These are phyloP conservation scores for Sonneratia alba DNA, from an alignment of 345 rosid genomes.

Conservation along the genomic window DNA sequence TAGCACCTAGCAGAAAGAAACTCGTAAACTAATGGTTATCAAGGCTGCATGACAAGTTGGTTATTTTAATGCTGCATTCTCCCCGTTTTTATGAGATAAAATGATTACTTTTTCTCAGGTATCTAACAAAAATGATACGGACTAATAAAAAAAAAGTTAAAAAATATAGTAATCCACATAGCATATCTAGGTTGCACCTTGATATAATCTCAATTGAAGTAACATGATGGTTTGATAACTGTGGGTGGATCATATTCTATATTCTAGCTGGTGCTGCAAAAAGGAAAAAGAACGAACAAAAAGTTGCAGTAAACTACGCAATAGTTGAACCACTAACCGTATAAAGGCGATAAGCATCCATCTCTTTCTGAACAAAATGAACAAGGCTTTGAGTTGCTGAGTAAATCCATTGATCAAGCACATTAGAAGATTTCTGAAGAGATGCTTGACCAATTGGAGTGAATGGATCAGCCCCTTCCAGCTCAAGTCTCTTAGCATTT, in stretches of 20 bases:
- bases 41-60: neutral
- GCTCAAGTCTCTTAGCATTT: slow-evolving; percentile 92
- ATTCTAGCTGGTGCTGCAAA: neutral
- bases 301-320: neutral
- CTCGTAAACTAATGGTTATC: neutral
- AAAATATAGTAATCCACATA: neutral
- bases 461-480: slow-evolving; percentile 70
- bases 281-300: neutral
- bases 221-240: neutral
- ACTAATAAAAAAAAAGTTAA: neutral
- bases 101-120: neutral
- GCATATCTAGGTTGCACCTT: neutral
- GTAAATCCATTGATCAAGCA: slow-evolving; percentile 96
- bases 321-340: slow-evolving; percentile 42
- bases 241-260: neutral
- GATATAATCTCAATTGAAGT: neutral
- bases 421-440: slow-evolving; percentile 65
- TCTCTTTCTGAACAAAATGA: slow-evolving; percentile 75
- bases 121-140: neutral
- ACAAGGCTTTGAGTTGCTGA: slow-evolving; percentile 99
- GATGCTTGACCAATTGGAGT: slow-evolving; percentile 50
- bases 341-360: slow-evolving; percentile 91
- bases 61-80: neutral
- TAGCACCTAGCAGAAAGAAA: neutral
- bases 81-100: neutral